Conservation (phyloP, 768 basidiomycete genomes). For the Mycena sanguinolenta region DNA sequence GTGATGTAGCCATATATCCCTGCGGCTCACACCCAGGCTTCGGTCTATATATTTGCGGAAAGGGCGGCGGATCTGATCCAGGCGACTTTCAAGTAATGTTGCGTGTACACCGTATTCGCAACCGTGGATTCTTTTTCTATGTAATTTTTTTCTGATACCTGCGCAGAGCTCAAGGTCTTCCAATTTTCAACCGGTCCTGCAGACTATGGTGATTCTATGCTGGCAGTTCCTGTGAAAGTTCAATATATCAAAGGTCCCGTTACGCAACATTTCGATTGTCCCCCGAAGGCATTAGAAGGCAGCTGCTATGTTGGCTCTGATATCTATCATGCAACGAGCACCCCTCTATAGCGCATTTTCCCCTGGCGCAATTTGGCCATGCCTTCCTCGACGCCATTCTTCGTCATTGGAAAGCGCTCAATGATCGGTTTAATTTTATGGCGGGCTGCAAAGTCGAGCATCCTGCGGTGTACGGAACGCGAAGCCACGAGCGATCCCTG, state of each 20-base stretch:
- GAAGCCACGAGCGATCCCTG: conserved; percentile 25
- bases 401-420: conserved; percentile 50
- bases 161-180: too few relatives aligned
- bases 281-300: too few relatives aligned
- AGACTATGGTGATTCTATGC: too few relatives aligned
- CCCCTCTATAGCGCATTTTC: conserved; percentile 30
- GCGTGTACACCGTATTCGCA: too few relatives aligned
- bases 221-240: too few relatives aligned
- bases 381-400: conserved; percentile 40
- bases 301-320: not conserved
- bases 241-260: too few relatives aligned
- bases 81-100: conserved; percentile 3
- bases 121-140: too few relatives aligned
- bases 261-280: too few relatives aligned
- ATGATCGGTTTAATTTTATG: conserved; percentile 45
- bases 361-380: conserved; percentile 32
- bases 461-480: conserved; percentile 37
- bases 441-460: conserved; percentile 52
- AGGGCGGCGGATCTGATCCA: conserved; percentile 28
- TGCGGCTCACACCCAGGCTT: conserved; percentile 28
- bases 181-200: too few relatives aligned
- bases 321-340: conserved; percentile 13
- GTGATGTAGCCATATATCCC: conserved; percentile 20
- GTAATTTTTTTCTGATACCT: too few relatives aligned
- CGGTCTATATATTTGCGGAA: conserved; percentile 32